phyloP scores from a whole-genome alignment of 1,284 basidiomycete genomes.

The Sporisorium reilianum region DNA sequence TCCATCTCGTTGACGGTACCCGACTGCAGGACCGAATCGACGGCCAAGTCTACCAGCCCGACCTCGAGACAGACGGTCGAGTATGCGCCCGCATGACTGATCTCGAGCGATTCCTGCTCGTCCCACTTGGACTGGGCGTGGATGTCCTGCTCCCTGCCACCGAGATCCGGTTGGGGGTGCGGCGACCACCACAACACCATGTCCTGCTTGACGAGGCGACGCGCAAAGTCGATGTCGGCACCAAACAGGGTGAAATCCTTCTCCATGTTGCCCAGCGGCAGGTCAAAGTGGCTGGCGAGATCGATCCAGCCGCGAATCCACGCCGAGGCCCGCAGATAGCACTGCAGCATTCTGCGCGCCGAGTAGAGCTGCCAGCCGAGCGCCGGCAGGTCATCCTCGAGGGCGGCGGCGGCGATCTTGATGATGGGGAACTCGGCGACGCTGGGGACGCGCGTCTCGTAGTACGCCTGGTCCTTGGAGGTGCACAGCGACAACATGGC shows the following conservation, averaged over 20 bases:
- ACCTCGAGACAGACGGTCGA: slow-evolving; percentile 93
- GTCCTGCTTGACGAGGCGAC: slow-evolving; percentile 86
- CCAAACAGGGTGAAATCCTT: slow-evolving; percentile 87
- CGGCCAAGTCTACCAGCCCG: slow-evolving; percentile 88
- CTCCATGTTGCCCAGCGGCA: slow-evolving; percentile 89
- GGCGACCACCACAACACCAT: slow-evolving; percentile 95
- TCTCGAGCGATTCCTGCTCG: slow-evolving; percentile 82
- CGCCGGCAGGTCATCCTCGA: slow-evolving; percentile 75
- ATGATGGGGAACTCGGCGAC: slow-evolving; percentile 84
- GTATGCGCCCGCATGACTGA: slow-evolving; percentile 86
- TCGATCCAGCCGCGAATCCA: slow-evolving; percentile 87
- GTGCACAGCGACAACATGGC: slow-evolving; percentile 86
- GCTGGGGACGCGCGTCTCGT: slow-evolving; percentile 80
- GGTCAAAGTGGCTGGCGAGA: slow-evolving; percentile 89
- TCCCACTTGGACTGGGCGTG: slow-evolving; percentile 71
- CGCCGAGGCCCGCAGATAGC: slow-evolving; percentile 81
- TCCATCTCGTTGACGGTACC: slow-evolving; percentile 96
- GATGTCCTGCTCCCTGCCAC: slow-evolving; percentile 89
- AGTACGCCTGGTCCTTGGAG: slow-evolving; percentile 84
- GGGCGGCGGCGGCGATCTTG: slow-evolving; percentile 82
- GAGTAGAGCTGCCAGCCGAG: slow-evolving; percentile 74
- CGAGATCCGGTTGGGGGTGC: slow-evolving; percentile 84
- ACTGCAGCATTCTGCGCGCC: slow-evolving; percentile 79
- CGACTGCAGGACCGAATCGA: slow-evolving; percentile 94
- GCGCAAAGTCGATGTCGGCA: slow-evolving; percentile 90